phyloP scores from a whole-genome alignment of 495 filamentous ascomycete genomes.

The Lepraria neglecta region DNA sequence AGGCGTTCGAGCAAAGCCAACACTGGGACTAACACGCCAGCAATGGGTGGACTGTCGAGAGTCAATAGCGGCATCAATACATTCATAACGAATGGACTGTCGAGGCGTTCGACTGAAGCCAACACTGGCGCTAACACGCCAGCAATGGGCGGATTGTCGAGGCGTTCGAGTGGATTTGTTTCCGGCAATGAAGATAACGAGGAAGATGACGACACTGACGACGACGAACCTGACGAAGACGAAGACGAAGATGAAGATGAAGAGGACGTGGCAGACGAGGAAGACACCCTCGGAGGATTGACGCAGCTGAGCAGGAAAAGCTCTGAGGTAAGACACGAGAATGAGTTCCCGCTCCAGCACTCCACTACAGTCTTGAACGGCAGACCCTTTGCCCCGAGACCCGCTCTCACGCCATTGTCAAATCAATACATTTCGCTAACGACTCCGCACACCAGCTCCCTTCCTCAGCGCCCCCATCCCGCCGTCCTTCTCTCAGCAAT shows the following conservation, averaged over 20 bases:
- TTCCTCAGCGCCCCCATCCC: neutral
- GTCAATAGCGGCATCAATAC: neutral
- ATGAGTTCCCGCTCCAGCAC: no score
- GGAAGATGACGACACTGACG: neutral
- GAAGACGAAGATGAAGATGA: neutral
- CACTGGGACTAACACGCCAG: neutral
- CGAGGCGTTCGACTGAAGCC: neutral
- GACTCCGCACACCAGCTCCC: neutral
- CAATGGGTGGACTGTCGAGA: neutral
- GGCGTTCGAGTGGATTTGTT: neutral
- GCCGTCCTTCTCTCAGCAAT: neutral
- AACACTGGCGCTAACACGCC: neutral
- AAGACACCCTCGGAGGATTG: neutral
- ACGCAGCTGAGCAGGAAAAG: neutral
- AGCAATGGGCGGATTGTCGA: neutral
- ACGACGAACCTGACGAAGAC: neutral
- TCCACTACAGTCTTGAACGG: no score
- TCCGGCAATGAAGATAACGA: neutral
- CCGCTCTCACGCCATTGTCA: neutral
- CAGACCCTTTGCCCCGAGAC: no score
- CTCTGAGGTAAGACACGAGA: no score
- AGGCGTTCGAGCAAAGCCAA: neutral
- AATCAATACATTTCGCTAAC: neutral
- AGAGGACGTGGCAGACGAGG: neutral
- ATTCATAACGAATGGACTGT: no score